Base-by-base conservation (phyloP, 176 grass and related monocot species). In the Coix lacrymajobi region DNA sequence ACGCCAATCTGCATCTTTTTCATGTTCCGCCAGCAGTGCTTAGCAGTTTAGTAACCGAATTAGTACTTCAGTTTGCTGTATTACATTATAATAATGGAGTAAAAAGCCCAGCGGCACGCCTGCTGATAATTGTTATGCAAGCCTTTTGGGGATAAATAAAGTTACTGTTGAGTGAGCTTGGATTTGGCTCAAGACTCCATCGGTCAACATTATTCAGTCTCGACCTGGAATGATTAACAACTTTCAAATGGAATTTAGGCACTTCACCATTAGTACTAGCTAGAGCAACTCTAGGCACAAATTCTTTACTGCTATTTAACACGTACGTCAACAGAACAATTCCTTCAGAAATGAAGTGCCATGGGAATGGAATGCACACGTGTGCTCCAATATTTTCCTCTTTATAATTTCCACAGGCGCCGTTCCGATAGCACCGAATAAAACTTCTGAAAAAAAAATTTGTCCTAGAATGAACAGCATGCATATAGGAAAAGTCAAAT, bases 1-100 rank as follows among this genome's bases (percentile, higher is more conserved):
- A 85, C 41, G 78, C 83, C 72, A 72, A 66, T 24, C 65, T 71
- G 34, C 72, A 78, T 70, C 78, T 64, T 89, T 85, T 85, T 16
- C 11, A 34, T 71, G 54, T 65, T 80, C 26, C 65, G 14, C 19
- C 69, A 80, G 78, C 69, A 80, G 78, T 66, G 57, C 64, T 81
- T 71, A 68, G 28, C 37, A 60, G 51, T 72, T 62, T 70, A 57
- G n/a, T 71, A 76, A 64, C 69, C 25, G 69, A 74, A 83, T 38
- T 19, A 64, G 43, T 39, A 29, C 63, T 69, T 61, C 39, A 40
- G 5, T 62, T 52, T 54, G 4, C 6, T 69, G 25, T 71, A 72
- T 49, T 86, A 58, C 78, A 78, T 89, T 78, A 15, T 70, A 22
- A 41, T 40, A 66, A 90, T 82, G 88, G 65, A 48, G 43, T 30